phyloP scores from a whole-genome alignment of 345 rosid genomes.

The Populus tremula region DNA sequence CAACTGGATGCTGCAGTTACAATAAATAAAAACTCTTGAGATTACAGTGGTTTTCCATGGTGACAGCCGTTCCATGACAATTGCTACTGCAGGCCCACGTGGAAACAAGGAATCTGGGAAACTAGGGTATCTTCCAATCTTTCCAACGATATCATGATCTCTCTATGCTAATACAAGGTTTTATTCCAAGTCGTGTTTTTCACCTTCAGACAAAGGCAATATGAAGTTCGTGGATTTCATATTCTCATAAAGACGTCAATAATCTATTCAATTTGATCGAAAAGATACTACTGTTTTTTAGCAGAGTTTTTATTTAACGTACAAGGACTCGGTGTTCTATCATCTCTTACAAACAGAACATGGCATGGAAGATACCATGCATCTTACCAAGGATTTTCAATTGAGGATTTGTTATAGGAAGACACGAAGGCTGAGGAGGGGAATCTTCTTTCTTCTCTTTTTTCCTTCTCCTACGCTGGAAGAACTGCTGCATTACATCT shows the following conservation, averaged over 20 bases:
- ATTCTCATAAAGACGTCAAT: neutral
- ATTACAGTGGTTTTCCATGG: neutral
- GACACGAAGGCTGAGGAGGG: slow-evolving; percentile 45
- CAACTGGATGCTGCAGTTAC: neutral
- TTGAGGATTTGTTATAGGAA: slow-evolving; percentile 54
- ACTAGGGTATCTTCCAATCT: too few species aligned
- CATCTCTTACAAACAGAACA: slow-evolving; percentile 56
- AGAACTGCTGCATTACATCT: slow-evolving; percentile 81
- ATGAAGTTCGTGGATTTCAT: neutral
- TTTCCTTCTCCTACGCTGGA: slow-evolving; percentile 84
- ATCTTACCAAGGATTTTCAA: slow-evolving; percentile 69
- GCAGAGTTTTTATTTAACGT: neutral
- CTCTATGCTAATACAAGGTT: neutral
- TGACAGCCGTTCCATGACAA: neutral
- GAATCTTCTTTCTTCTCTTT: slow-evolving; percentile 47
- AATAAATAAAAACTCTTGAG: too few species aligned
- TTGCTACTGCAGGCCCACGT: neutral
- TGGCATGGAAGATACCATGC: slow-evolving; percentile 65
- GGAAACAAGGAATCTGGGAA: neutral
- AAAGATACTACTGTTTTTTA: neutral
- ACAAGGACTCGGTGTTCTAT: neutral
- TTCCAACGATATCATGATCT: neutral
- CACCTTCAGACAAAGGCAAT: neutral
- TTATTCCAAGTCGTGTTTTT: neutral
- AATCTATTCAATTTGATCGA: neutral